Evolutionary conservation across 2,329 filamentous ascomycete species (phyloP), one percentile per base, ranked within the genome.

Genomic region (Ophiostoma fasciatum): DNA sequence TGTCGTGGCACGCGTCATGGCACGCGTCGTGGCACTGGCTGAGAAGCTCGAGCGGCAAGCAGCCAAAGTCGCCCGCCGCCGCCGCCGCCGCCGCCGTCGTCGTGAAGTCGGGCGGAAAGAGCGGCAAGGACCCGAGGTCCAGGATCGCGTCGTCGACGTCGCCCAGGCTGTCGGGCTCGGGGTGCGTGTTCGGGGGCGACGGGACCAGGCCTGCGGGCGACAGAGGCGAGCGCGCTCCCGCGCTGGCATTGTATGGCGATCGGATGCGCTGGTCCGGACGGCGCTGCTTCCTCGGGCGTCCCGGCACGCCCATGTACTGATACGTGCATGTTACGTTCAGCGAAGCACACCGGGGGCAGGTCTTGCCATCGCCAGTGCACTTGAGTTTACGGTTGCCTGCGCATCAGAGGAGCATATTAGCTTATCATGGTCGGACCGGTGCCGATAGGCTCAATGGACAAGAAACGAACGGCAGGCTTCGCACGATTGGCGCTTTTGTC

Each of bases 401-500:
- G 22, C 4, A 22, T 27, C 7, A 4, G 15, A 6, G n/a, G 15
- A 5, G 10, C 17, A 2, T 13, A 33, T 33, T 18, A 33, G 30
- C 20, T 15, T 14, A 33, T n/a, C n/a, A n/a, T n/a, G n/a, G n/a
- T n/a, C n/a, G n/a, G n/a, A n/a, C n/a, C n/a, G n/a, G n/a, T n/a
- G n/a, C n/a, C n/a, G n/a, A n/a, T n/a, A 15, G 5, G 20, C 14
- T 15, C n/a, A n/a, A 28, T 25, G 22, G 4, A 22, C 13, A 23
- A 13, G n/a, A 12, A 15, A 39, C 37, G 32, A 26, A 39, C 37
- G 37, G 33, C 37, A 39, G 26, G 37, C 33, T 26, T 39, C 37
- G 25, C 37, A 39, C 10, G 37, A 39, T 29, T 39, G 37, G n/a
- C 37, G 37, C 33, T 39, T 39, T 17, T 39, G 37, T 28, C 33